Base-by-base conservation (phyloP, 139 green algal genomes). In the Trebouxia sp. region DNA sequence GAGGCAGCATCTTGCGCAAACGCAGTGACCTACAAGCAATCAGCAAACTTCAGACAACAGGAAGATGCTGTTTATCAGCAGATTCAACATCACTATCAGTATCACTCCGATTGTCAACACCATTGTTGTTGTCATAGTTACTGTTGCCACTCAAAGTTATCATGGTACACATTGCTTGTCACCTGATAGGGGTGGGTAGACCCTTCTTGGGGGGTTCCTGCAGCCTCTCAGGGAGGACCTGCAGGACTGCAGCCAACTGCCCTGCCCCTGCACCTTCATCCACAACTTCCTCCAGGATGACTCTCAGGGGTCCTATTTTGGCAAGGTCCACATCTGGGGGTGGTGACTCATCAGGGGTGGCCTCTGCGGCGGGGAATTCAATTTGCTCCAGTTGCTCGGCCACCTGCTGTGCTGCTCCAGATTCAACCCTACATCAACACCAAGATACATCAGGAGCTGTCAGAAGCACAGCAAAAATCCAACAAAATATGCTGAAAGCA, bases 111-210 rank as follows among this genome's bases (percentile, higher is more conserved):
- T n/a, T n/a, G n/a, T n/a, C n/a, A n/a, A n/a, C n/a, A n/a, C n/a
- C n/a, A n/a, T n/a, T n/a, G n/a, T n/a, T n/a, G n/a, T n/a, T n/a
- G n/a, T n/a, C n/a, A n/a, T n/a, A n/a, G n/a, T n/a, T n/a, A n/a
- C n/a, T n/a, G n/a, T n/a, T n/a, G n/a, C n/a, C n/a, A n/a, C n/a
- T n/a, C n/a, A n/a, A n/a, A n/a, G n/a, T n/a, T n/a, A n/a, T n/a
- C n/a, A n/a, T n/a, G n/a, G n/a, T n/a, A n/a, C n/a, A n/a, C n/a
- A n/a, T n/a, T n/a, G n/a, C n/a, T n/a, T n/a, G 47, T 43, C 55
- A 76, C 80, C 82, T 69, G 39, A 85, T 84, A 26, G 85, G 85
- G 30, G 35, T 70, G 37, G 78, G 86, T 39, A 80, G 79, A 35
- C 76, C 82, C 1, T 14, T 41, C 26, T 26, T 74, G 50, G 82